These are phyloP conservation scores for Boletellus ananas DNA, from an alignment of 768 basidiomycete species.

Conservation along the genomic window DNA sequence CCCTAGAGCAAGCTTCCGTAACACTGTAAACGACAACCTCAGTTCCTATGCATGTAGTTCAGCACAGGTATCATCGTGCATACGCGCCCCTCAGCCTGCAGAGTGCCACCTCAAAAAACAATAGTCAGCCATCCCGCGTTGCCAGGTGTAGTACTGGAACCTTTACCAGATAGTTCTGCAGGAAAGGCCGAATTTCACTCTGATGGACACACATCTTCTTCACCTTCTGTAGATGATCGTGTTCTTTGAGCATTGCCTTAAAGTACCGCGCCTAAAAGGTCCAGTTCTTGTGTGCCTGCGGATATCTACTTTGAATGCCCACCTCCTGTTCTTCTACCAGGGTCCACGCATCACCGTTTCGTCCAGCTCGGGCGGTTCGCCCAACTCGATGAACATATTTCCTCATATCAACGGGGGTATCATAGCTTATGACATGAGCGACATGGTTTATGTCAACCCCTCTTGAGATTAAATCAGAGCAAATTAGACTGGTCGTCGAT, in stretches of 20 bases:
- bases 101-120: conserved; percentile 26
- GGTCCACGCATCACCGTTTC: conserved; percentile 87
- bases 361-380: conserved; percentile 90
- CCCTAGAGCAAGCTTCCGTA: background rate
- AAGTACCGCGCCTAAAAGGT: conserved; percentile 72
- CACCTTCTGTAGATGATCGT: conserved; percentile 65
- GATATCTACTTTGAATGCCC: conserved; percentile 6
- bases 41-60: background rate
- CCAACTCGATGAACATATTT: conserved; percentile 99
- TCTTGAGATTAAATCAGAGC: conserved; percentile 92
- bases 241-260: conserved; percentile 73
- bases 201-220: conserved; percentile 64
- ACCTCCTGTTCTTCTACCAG: conserved; percentile 94
- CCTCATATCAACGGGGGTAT: conserved; percentile 93
- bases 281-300: background rate
- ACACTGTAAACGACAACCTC: background rate
- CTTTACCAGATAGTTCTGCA: conserved; percentile 63
- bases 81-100: conserved; percentile 27
- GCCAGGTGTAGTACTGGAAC: conserved; percentile 7
- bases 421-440: conserved; percentile 91
- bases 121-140: conserved; percentile 1
- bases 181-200: conserved; percentile 53
- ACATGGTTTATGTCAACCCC: conserved; percentile 95
- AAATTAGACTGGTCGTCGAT: conserved; percentile 66
- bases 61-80: conserved; percentile 11